Evolutionary conservation across 1,284 basidiomycete species (phyloP), one percentile per base, ranked within the genome.

Genomic region (Puccinia horiana): DNA sequence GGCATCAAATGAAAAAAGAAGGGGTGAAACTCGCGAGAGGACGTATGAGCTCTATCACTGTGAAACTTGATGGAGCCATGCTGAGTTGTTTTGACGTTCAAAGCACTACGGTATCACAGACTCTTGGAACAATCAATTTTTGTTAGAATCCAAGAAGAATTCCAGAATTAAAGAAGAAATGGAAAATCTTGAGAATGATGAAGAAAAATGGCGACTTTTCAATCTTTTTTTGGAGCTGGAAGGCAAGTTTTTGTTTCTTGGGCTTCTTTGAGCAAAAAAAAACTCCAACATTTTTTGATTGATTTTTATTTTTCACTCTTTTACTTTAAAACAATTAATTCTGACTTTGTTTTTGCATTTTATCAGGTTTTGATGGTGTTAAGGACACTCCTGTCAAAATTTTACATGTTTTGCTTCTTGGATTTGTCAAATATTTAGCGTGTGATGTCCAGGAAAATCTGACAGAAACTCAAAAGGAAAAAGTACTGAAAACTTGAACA

Each of bases 331-430:
- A 12, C 5, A 32, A 42, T 42, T 5, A 42, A 20, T 6, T 12
- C 40, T 72, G 20, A 20, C 42, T 72, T 12, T 63, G 26, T 32
- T 63, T 32, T 16, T 29, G 37, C 35, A 72, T 63, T 52, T 37
- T 12, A 47, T 37, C 47, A 52, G n/a, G 69, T 72, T 1, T n/a
- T n/a, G n/a, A n/a, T n/a, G n/a, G n/a, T n/a, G n/a, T n/a, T n/a
- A n/a, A n/a, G n/a, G n/a, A n/a, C n/a, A n/a, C n/a, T n/a, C n/a
- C n/a, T n/a, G n/a, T n/a, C n/a, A 86, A 88, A 83, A 86, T 88
- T 11, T 83, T 88, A 2, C 88, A 88, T 84, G 86, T 87, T 0
- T 83, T 88, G 4, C 84, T 88, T 0, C 85, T 88, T 0, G 88
- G 88, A 35, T 35, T 74, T 11, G 72, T 49, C 11, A 75, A 75